Base-by-base conservation (phyloP, 2,329 filamentous ascomycete genomes). In the Colletotrichum sp. region DNA sequence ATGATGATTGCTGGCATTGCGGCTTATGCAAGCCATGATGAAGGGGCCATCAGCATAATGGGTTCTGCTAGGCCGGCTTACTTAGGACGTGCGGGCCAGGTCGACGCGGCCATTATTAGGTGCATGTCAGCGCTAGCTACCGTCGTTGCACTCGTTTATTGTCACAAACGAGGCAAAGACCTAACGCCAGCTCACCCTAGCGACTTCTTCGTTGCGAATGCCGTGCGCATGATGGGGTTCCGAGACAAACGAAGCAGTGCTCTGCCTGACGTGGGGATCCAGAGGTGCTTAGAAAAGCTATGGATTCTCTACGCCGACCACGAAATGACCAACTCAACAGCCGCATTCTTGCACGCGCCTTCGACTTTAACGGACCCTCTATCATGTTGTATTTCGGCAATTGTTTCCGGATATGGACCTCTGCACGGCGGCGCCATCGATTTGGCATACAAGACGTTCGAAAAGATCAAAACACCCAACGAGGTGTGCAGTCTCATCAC, bases 341-440 rank as follows among this genome's bases (percentile, higher is more conserved):
- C 87, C 7, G 85, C 87, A 1, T 83, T 88, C 68, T 80, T 89
- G 5, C 85, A 88, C 62, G 85, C 86, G 3, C 85, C 87, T 2
- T 89, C 88, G 5, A 86, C 87, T 1, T 82, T 90, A 1, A 83
- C 87, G 2, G 88, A 90, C 75, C 87, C 88, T 0, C 66, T 80
- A 13, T 86, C 85, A 34, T 80, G 86, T 26, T 82, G 86, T 12
- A 83, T 85, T 8, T 82, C 84, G 1, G 81, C 86, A 3, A 4
- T 73, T 12, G 71, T 69, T 18, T 63, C 65, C 22, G 65, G 36
- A 9, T 70, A 73, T 22, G 65, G 71, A 9, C 71, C 71, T 22
- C 82, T 90, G 3, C 88, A 90, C 79, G 87, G 86, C 68, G 88
- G 88, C 13, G 88, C 89, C 13, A 87, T 87, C 26, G 88, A 89